These are phyloP conservation scores for Fusarium sp. DNA, from an alignment of 2,329 filamentous ascomycete genomes.

Conservation along the genomic window DNA sequence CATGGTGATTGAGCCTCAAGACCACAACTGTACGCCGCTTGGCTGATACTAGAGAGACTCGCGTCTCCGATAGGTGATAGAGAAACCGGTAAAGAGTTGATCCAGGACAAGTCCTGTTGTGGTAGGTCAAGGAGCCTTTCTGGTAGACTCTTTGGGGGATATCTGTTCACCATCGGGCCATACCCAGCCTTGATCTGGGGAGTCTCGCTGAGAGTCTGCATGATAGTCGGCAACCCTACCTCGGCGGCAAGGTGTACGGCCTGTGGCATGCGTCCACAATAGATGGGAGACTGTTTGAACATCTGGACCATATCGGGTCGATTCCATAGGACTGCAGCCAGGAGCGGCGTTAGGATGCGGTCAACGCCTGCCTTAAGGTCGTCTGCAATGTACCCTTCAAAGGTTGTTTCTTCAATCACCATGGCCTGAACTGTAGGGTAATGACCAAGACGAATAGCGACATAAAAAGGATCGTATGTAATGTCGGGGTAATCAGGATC, in stretches of 20 bases:
- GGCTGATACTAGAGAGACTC: constrained; percentile 33
- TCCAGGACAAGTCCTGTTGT: background rate
- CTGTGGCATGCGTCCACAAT: constrained; percentile 32
- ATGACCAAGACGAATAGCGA: constrained; percentile 46
- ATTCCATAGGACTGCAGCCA: constrained; percentile 46
- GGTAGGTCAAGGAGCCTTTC: constrained; percentile 13
- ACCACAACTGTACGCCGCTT: constrained; percentile 11
- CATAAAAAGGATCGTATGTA: constrained; percentile 45
- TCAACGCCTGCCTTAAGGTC: constrained; percentile 8
- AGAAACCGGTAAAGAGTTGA: background rate
- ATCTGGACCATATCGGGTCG: constrained; percentile 37
- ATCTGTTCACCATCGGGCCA: constrained; percentile 18
- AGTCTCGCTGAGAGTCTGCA: constrained; percentile 29
- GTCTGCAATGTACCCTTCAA: constrained; percentile 39
- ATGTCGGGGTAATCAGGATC: constrained; percentile 39
- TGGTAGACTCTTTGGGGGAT: constrained; percentile 5
- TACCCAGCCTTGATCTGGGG: constrained; percentile 5
- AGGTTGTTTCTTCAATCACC: constrained; percentile 31
- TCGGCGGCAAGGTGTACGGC: constrained; percentile 40
- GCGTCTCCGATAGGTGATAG: background rate
- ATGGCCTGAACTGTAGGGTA: constrained; percentile 25
- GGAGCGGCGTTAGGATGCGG: constrained; percentile 44
- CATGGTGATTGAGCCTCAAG: background rate
- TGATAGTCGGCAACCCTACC: constrained; percentile 26
- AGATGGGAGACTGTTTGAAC: constrained; percentile 36